Evolutionary conservation across 495 filamentous ascomycete genomes (phyloP).

Genomic region (Beverwykella pulmonaria): DNA sequence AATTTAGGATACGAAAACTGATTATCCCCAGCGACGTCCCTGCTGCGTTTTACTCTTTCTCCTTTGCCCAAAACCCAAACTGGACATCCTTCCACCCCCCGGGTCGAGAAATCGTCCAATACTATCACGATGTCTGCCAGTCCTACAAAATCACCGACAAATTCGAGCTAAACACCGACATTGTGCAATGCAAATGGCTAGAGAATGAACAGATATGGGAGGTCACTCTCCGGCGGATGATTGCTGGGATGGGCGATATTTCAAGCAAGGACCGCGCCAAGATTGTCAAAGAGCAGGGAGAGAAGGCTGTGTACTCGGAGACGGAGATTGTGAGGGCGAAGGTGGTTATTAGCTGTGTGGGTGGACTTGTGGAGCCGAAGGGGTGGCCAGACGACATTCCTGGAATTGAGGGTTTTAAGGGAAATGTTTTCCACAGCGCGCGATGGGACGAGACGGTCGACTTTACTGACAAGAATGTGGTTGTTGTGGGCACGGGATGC

Average conservation of each 20-base stretch:
- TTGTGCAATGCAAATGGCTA: conserved; percentile 62
- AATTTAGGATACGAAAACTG: not conserved
- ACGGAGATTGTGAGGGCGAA: conserved; percentile 44
- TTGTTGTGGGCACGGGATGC: conserved; percentile 45
- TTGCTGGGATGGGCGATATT: conserved; percentile 43
- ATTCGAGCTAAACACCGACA: conserved; percentile 61
- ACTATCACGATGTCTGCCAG: conserved; percentile 60
- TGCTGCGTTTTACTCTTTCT: conserved; percentile 65
- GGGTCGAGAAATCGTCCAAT: conserved; percentile 60
- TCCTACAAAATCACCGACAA: conserved; percentile 62
- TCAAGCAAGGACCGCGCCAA: conserved; percentile 34
- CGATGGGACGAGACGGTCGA: conserved; percentile 41
- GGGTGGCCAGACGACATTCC: conserved; percentile 51
- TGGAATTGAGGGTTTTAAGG: conserved; percentile 40
- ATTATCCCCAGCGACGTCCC: conserved; percentile 15
- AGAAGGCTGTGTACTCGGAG: conserved; percentile 30
- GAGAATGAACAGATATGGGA: conserved; percentile 53
- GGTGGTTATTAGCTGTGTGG: conserved; percentile 55
- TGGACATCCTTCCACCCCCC: conserved; percentile 62
- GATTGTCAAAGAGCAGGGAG: conserved; percentile 38
- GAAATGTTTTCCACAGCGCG: conserved; percentile 41
- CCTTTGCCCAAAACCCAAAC: conserved; percentile 60
- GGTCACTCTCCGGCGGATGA: conserved; percentile 39
- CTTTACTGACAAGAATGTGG: conserved; percentile 42
- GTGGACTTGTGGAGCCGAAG: conserved; percentile 57